These are phyloP conservation scores for Rhynchosporium graminicola DNA, from an alignment of 2,329 filamentous ascomycete genomes.

Conservation along the genomic window DNA sequence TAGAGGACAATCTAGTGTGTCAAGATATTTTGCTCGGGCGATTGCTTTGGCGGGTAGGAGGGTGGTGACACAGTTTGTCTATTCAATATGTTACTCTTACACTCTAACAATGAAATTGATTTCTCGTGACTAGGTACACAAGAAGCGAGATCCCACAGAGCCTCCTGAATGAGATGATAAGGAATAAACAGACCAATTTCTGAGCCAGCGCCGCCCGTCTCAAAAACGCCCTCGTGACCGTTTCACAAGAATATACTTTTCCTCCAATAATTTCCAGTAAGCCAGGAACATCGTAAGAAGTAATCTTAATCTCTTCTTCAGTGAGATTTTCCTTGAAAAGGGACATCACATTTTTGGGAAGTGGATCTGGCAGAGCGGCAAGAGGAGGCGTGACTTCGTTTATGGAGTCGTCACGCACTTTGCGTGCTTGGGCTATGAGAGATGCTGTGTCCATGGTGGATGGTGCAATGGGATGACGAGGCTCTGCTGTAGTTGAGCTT, in stretches of 20 bases:
- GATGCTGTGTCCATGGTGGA: conserved; percentile 17
- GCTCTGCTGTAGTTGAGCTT: not conserved
- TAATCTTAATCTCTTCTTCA: conserved; percentile 26
- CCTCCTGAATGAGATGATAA: too few species aligned
- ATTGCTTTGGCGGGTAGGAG: conserved; percentile 29
- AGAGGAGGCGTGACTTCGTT: conserved; percentile 24
- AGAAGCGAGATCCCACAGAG: not conserved
- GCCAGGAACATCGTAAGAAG: conserved; percentile 23
- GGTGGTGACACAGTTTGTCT: conserved; percentile 33
- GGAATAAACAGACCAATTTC: conserved; percentile 23
- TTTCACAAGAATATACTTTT: conserved; percentile 22
- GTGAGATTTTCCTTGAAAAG: conserved; percentile 23
- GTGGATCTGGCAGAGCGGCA: conserved; percentile 17
- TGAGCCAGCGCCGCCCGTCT: conserved; percentile 28
- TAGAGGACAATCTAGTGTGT: conserved; percentile 38
- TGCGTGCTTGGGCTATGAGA: conserved; percentile 22
- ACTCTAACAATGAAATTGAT: not conserved
- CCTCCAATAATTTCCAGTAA: conserved; percentile 21
- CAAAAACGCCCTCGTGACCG: conserved; percentile 28
- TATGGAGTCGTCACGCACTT: conserved; percentile 24
- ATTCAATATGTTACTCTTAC: not conserved
- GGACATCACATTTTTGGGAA: conserved; percentile 25
- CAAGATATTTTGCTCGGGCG: conserved; percentile 30
- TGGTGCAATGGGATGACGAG: conserved; percentile 5
- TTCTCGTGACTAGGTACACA: not conserved